phyloP scores from a whole-genome alignment of 768 basidiomycete genomes.

The Amanita inopinata region DNA sequence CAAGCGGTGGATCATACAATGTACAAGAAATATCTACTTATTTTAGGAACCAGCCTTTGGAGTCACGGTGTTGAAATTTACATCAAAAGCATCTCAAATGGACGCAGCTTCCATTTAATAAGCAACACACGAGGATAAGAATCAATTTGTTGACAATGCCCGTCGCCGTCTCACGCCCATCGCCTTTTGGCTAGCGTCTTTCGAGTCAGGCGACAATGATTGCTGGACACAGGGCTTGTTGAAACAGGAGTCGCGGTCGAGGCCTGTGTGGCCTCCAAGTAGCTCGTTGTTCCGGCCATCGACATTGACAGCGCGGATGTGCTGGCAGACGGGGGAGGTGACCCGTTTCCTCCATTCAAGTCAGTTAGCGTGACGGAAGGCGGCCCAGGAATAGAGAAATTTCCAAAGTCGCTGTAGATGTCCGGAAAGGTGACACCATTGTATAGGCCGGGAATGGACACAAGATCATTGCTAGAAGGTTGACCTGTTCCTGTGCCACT shows the following conservation, averaged over 20 bases:
- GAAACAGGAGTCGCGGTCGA: slow-evolving; percentile 7
- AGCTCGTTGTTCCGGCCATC: slow-evolving; percentile 7
- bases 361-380: slow-evolving; percentile 22
- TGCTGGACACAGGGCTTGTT: background rate
- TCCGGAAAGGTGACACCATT: slow-evolving; percentile 24
- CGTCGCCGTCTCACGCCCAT: slow-evolving; percentile 2
- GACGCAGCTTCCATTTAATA: no score
- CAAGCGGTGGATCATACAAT: background rate
- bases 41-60: background rate
- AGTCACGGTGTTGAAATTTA: no score
- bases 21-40: slow-evolving; percentile 4
- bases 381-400: slow-evolving; percentile 29
- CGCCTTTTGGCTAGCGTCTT: slow-evolving; percentile 16
- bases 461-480: slow-evolving; percentile 24
- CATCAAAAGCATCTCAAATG: no score
- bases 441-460: slow-evolving; percentile 27
- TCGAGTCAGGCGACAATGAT: background rate
- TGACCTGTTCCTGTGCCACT: slow-evolving; percentile 26
- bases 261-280: slow-evolving; percentile 12
- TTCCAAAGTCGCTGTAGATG: slow-evolving; percentile 24
- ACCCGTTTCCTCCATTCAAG: slow-evolving; percentile 13
- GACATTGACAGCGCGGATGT: slow-evolving; percentile 9
- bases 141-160: slow-evolving; percentile 1
- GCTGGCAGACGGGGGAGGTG: slow-evolving; percentile 11
- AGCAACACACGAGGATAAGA: background rate